Conservation (phyloP, 257 asterid species). For the Solanum arcanum region DNA sequence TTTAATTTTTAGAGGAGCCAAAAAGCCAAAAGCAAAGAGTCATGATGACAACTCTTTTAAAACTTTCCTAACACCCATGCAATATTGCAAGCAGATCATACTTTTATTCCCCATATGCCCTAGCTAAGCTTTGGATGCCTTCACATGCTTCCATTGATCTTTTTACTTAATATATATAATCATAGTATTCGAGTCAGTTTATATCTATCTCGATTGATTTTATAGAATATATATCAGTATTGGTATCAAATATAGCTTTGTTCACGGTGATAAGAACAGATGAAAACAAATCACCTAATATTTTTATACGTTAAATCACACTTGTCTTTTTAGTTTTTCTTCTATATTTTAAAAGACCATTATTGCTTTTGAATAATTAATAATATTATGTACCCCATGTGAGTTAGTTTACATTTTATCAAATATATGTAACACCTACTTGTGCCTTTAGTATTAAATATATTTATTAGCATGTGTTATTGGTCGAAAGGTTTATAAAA, state of each 20-base stretch:
- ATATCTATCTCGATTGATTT: not conserved
- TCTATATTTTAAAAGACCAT: not conserved
- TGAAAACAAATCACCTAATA: not conserved
- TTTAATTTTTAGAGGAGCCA: slow-evolving; percentile 1
- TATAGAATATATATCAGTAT: not conserved
- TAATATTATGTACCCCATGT: not conserved
- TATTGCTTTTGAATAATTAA: not conserved
- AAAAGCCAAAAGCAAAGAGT: slow-evolving; percentile 11
- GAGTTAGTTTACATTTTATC: not conserved
- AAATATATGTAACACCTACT: not conserved
- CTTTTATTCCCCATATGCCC: slow-evolving; percentile 20
- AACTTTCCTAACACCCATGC: slow-evolving; percentile 35
- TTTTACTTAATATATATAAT: not conserved
- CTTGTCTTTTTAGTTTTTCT: not conserved
- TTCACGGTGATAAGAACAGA: rapidly evolving
- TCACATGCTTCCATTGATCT: not conserved
- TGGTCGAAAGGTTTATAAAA: not conserved
- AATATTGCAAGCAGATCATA: not conserved
- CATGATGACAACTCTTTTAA: slow-evolving; percentile 17
- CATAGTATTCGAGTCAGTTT: not conserved
- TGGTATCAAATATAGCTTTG: not conserved
- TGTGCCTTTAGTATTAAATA: not conserved
- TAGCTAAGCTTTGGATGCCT: slow-evolving; percentile 41
- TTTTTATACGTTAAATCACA: not conserved
- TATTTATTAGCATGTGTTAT: not conserved